Conservation (phyloP, 805 yeast genomes). For the Hanseniaspora mollemarum region DNA sequence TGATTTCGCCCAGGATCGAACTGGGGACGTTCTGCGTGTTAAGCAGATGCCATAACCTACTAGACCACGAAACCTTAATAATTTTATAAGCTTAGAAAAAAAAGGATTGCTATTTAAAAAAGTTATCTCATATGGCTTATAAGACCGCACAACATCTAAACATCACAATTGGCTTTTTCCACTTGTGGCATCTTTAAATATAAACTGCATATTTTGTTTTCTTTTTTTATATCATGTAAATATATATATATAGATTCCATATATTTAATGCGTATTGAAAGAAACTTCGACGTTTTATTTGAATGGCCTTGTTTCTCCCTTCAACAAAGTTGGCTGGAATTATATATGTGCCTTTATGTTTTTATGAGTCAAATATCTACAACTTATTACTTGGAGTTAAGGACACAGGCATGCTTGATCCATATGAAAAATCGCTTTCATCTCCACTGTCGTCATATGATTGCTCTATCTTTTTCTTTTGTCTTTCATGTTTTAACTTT, state of each 20-base stretch:
- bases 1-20: conserved; percentile 99
- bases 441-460: conserved; percentile 18
- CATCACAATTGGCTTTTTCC: too few species aligned
- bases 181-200: too few species aligned
- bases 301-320: too few species aligned
- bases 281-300: too few species aligned
- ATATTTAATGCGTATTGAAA: too few species aligned
- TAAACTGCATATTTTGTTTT: too few species aligned
- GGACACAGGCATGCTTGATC: conserved; percentile 5
- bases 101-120: too few species aligned
- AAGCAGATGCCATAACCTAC: conserved; percentile 99
- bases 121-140: too few species aligned
- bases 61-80: conserved; percentile 85
- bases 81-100: too few species aligned
- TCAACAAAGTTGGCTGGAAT: neutral
- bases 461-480: conserved; percentile 17
- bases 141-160: too few species aligned
- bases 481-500: conserved; percentile 18
- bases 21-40: conserved; percentile 99
- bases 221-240: too few species aligned
- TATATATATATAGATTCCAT: neutral
- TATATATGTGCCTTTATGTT: neutral
- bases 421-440: conserved; percentile 12
- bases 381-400: conserved; percentile 10
- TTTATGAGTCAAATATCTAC: neutral